Base-by-base conservation (phyloP, 169 alveolate genomes). In the Eimeria acervulina region DNA sequence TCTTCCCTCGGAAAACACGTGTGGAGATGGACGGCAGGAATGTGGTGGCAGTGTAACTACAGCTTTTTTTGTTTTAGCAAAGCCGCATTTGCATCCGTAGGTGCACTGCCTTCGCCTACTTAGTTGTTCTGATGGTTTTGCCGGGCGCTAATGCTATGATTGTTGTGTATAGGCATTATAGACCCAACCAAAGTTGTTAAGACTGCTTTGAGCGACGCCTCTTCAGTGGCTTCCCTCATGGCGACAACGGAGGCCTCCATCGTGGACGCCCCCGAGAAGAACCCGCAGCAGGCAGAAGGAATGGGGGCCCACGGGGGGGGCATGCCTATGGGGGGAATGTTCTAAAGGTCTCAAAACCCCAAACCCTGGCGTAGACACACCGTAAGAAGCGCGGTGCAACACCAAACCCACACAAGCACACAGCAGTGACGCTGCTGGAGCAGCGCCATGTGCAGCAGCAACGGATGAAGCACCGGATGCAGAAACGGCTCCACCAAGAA, bases 181-280 rank as follows among this genome's bases (percentile, higher is more conserved):
- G 99, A 99, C 95, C 99, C 99, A 19, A 99, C 99, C 42, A 99
- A 99, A 97, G 99, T 99, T 59, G 99, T 99, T 26, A 98, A 99
- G 96, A 99, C 99, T 47, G 99, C 99, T 26, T 97, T 99, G 61
- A 98, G 99, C 44, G 99, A 99, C 97, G 99, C 99, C 63, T 99
- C 99, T 15, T 98, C 99, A 66, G 99, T 99, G 40, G 99, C 99
- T 21, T 97, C 99, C 42, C 97, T 99, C 76, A 99, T 99, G 99
- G 98, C 99, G 44, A 99, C 99, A 33, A 98, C 99, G 42, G 99
- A 99, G 96, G 99, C 96, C 42, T 70, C 95, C 42, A 66, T 96
- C n/a, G 94, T 92, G 17, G 96, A 95, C 1, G 96, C 95, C 36
- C 95, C 90, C 28, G 97, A 95, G 36, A 95, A 91, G 89, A 44